Evolutionary conservation across 1,284 basidiomycete species (phyloP).

Genomic region (Moniliella sp.): DNA sequence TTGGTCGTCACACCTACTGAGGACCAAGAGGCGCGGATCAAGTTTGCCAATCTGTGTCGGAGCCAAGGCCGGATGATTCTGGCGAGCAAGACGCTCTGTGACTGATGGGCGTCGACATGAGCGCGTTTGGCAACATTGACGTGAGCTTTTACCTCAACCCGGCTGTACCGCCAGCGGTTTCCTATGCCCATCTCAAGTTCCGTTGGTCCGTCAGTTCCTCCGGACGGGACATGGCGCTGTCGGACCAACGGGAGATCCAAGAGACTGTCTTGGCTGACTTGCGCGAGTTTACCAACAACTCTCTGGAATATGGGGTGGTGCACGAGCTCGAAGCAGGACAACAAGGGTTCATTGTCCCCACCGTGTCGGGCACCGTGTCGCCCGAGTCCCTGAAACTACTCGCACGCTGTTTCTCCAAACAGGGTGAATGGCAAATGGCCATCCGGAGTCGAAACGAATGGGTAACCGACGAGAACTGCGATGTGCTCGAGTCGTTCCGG

Average conservation of each 20-base stretch:
- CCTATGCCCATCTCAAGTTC: slow-evolving; percentile 88
- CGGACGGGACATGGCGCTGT: too few relatives aligned
- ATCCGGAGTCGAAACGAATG: slow-evolving; percentile 56
- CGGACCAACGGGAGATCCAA: too few relatives aligned
- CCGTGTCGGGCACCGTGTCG: too few relatives aligned
- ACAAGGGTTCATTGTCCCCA: too few relatives aligned
- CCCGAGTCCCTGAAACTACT: slow-evolving; percentile 65
- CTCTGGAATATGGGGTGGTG: too few relatives aligned
- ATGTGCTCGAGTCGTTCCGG: slow-evolving; percentile 48
- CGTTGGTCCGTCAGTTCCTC: slow-evolving; percentile 97
- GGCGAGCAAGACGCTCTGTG: slow-evolving; percentile 86
- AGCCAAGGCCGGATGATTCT: slow-evolving; percentile 65
- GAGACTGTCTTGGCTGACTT: too few relatives aligned
- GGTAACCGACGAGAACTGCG: slow-evolving; percentile 36
- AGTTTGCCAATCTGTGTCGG: slow-evolving; percentile 67
- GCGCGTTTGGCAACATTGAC: too few relatives aligned
- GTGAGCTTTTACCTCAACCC: too few relatives aligned
- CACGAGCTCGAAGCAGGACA: too few relatives aligned
- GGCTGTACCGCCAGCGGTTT: slow-evolving; percentile 72
- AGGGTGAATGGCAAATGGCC: slow-evolving; percentile 73
- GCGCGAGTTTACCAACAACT: slow-evolving; percentile 58
- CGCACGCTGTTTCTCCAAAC: slow-evolving; percentile 91
- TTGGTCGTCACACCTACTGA: slow-evolving; percentile 80
- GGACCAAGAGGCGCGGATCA: slow-evolving; percentile 91
- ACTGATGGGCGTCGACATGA: slow-evolving; percentile 20